Evolutionary conservation across 345 rosid species (phyloP), one percentile per base, ranked within the genome.

Genomic region (Litchi chinensis): DNA sequence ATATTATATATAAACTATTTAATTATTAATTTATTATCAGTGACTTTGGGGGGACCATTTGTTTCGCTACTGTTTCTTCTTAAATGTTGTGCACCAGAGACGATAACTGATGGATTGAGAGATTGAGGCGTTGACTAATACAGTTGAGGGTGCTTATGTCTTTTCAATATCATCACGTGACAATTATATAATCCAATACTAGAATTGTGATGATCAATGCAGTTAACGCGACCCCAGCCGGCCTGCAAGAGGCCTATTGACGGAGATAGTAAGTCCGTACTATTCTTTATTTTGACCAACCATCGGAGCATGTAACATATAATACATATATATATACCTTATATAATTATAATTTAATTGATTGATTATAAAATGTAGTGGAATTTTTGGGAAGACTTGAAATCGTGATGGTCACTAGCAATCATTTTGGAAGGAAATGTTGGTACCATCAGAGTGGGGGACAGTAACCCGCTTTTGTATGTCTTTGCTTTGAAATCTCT

Each of bases 111-210:
- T n/a, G 12, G 19, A 37, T 54, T 54, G 8, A 10, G 65, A 7
- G 28, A 21, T 11, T 5, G 15, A n/a, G 24, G 63, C 18, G 83
- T 81, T 81, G 83, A 81, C 80, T 76, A 59, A 77, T 66, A 77
- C 75, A 77, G 77, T 72, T 37, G 59, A 71, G 78, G 84, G 18
- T 46, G 63, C 1, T 50, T 48, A 21, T 22, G 76, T 26, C 76
- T 63, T 74, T 74, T 74, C 59, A 1, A 18, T 16, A 16, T 6
- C 12, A 15, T 11, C 6, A 28, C 19, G 18, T 16, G 43, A 63
- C 37, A 24, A 26, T 26, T 26, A 26, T 26, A 26, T 26, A 26
- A 63, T 63, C 15, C 28, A 62, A 24, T 63, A 16, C 59, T 16
- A 0, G 59, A 63, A 22, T 63, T 63, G 16, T 26, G 15, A 24